Base-by-base conservation (phyloP, 441 rosid genomes). In the Pelargonium fulgidum region DNA sequence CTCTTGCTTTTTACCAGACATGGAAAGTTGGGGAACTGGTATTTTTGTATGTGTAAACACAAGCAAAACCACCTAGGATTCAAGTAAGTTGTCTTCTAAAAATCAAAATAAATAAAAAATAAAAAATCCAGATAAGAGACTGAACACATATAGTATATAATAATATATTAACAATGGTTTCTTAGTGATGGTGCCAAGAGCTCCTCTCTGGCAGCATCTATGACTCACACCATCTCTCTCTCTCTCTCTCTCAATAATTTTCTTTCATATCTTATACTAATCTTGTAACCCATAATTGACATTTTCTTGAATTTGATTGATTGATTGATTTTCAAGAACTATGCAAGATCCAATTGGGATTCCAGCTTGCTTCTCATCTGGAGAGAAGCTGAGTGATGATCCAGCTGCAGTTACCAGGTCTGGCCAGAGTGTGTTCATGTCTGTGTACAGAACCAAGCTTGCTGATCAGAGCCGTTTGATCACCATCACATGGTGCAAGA, bases 401-500 rank as follows among this genome's bases (percentile, higher is more conserved):
- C 84, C 81, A 0, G 73, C 83, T 0, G 76, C 87, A 0, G 76
- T 87, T 33, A 85, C 83, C n/a, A 78, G 89, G 77, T 84, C 88
- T 0, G 92, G 92, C 0, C 87, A 87, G 81, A 85, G 89, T 64
- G 85, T 82, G 41, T 80, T 85, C 78, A 80, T 87, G 87, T 85
- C 89, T 12, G 77, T 82, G 44, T 87, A 80, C 63, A 74, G 87
- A 13, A 82, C 89, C 16, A 87, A 87, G 73, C 72, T 87, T 0
- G 87, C 86, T 13, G 90, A 85, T 71, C 85, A 80, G 71, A 79
- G 86, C 75, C 84, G 89, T 69, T 71, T 83, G 58, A 79, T 88
- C 81, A 80, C 84, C 13, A 65, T 88, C n/a, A 82, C 87, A n/a
- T 93, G 98, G 98, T 93, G 89, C 79, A 89, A 84, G 83, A 89